Base-by-base conservation (phyloP, 2,329 filamentous ascomycete genomes). In the Ilyonectria mors-panacis region DNA sequence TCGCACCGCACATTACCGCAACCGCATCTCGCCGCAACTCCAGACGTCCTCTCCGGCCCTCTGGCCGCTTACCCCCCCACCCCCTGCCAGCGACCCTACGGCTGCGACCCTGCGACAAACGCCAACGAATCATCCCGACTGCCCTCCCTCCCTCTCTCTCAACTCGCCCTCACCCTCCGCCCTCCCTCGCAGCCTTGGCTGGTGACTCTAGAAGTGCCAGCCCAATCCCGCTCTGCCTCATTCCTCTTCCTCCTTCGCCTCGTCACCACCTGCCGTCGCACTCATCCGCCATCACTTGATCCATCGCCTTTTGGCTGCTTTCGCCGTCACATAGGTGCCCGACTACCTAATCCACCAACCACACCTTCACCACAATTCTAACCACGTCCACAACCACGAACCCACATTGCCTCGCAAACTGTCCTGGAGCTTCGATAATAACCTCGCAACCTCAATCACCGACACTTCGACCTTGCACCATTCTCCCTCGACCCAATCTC, bases 81-180 rank as follows among this genome's bases (percentile, higher is more conserved):
- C 44, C 51, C 59, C 51, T 37, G 23, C 47, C 47, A 7, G 23
- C 9, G 8, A 21, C 42, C 17, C 42, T 44, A 6, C 42, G 6
- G 44, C 63, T 65, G 63, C 63, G 57, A 60, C 63, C 53, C 63
- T 57, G 51, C 56, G 26, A 59, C 63, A 19, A 45, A 60, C 60
- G 57, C 63, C 63, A 65, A 58, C 63, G 63, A 65, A 65, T 65
- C 63, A 65, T 60, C 63, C 63, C 53, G 19, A 56, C 57, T 61
- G 45, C 63, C 63, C 63, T 65, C 63, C 63, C 57, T 60, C 63
- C 56, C 44, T 56, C 62, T 57, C 50, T 37, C 63, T 54, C 35
- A 26, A 26, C 26, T 62, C 47, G 47, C 39, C 47, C 55, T 54
- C 58, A 39, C 59, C 57, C 64, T 54, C 64, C 54, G 54, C 53